Evolutionary conservation across 768 basidiomycete species (phyloP).

Genomic region (Lactarius hatsudake): DNA sequence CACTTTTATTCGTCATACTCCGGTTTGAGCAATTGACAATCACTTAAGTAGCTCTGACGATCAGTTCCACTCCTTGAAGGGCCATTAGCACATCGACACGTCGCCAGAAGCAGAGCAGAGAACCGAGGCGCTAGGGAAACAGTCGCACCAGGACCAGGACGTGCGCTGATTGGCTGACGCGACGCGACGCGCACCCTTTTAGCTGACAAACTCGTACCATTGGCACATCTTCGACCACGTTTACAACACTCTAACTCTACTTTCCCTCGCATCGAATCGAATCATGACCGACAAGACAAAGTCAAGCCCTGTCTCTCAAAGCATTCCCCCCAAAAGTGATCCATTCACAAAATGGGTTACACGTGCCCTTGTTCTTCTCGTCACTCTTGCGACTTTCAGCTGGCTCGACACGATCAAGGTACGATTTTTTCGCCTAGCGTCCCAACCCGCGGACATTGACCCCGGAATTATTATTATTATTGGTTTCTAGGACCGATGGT

Average conservation of each 20-base stretch:
- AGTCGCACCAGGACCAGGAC: not conserved
- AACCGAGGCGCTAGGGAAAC: not conserved
- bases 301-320: not conserved
- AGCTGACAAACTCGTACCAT: not conserved
- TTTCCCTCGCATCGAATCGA: no score
- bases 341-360: conserved; percentile 20
- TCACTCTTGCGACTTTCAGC: conserved; percentile 16
- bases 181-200: not conserved
- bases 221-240: not conserved
- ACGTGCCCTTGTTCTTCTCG: conserved; percentile 9
- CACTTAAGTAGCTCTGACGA: not conserved
- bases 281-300: conserved; percentile 10
- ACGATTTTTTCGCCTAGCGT: not conserved
- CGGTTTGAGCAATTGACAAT: not conserved
- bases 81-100: not conserved
- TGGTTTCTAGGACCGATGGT: conserved; percentile 68
- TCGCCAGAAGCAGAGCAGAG: not conserved
- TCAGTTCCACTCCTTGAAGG: not conserved
- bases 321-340: not conserved
- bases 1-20: not conserved
- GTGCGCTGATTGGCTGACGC: not conserved
- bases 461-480: no score
- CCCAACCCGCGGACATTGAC: not conserved
- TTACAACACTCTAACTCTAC: not conserved
- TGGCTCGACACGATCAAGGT: conserved; percentile 28